These are phyloP conservation scores for Medicago lupulina DNA, from an alignment of 306 rosid genomes.

Conservation along the genomic window DNA sequence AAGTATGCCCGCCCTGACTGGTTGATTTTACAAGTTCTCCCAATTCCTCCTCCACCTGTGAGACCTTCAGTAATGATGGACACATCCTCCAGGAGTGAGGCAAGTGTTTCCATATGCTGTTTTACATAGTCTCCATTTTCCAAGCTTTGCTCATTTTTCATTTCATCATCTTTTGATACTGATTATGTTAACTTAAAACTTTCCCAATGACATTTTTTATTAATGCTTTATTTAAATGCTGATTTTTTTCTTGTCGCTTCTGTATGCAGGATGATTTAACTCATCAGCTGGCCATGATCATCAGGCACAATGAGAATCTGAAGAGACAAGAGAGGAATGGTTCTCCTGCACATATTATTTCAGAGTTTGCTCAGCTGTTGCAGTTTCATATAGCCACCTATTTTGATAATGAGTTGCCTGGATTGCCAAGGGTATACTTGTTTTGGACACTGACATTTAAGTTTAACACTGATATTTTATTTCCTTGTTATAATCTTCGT, in stretches of 20 bases:
- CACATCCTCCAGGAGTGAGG: slow-evolving; percentile 99
- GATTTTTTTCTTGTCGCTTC: slow-evolving; percentile 29
- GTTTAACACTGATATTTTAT: slow-evolving; percentile 23
- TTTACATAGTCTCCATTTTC: neutral
- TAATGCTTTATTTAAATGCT: slow-evolving; percentile 1
- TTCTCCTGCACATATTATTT: slow-evolving; percentile 95
- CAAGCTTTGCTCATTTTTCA: slow-evolving; percentile 19
- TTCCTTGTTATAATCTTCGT: slow-evolving; percentile 13
- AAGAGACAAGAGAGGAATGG: slow-evolving; percentile 97
- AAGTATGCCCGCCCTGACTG: slow-evolving; percentile 97
- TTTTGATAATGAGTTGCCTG: slow-evolving; percentile 96
- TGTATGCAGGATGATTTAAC: slow-evolving; percentile 86
- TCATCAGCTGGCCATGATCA: slow-evolving; percentile 98
- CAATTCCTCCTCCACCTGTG: slow-evolving; percentile 98
- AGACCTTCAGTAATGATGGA: slow-evolving; percentile 99
- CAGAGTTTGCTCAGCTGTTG: slow-evolving; percentile 94
- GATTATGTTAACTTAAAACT: neutral
- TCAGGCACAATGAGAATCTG: slow-evolving; percentile 91
- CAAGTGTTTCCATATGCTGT: slow-evolving; percentile 43
- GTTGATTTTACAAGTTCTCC: slow-evolving; percentile 99
- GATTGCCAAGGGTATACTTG: slow-evolving; percentile 87
- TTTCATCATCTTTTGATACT: slow-evolving; percentile 35
- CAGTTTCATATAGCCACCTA: slow-evolving; percentile 98
- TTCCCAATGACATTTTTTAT: slow-evolving; percentile 2
- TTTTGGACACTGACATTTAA: slow-evolving; percentile 31